Conservation (phyloP, 805 yeast species). For the Maudiozyma barnettii region DNA sequence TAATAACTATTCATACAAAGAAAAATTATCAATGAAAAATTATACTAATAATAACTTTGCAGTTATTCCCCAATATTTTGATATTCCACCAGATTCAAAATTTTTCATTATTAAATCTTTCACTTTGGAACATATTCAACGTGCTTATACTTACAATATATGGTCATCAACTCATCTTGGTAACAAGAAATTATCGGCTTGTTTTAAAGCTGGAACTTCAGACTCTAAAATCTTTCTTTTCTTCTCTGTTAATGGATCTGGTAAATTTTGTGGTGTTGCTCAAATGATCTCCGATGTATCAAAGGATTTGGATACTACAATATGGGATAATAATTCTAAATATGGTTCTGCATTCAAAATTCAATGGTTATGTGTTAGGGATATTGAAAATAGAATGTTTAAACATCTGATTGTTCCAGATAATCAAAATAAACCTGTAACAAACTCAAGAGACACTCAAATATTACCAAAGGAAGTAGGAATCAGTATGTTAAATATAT, state of each 20-base stretch:
- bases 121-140: constrained; percentile 38
- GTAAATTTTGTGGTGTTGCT: constrained; percentile 50
- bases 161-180: constrained; percentile 58
- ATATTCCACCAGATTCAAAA: constrained; percentile 13
- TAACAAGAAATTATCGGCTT: constrained; percentile 40
- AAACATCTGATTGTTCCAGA: constrained; percentile 37
- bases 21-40: too few species aligned
- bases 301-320: constrained; percentile 27
- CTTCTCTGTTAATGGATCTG: constrained; percentile 50
- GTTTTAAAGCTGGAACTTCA: constrained; percentile 22
- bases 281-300: constrained; percentile 36
- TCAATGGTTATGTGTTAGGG: constrained; percentile 43
- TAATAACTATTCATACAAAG: too few species aligned
- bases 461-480: constrained; percentile 44
- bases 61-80: not conserved
- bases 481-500: constrained; percentile 37
- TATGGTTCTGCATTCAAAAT: constrained; percentile 48
- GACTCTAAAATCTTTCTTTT: constrained; percentile 37
- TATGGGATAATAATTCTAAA: constrained; percentile 38
- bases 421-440: constrained; percentile 43
- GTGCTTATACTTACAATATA: constrained; percentile 39
- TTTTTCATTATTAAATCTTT: constrained; percentile 50
- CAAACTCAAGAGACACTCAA: constrained; percentile 55
- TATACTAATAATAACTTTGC: too few species aligned
- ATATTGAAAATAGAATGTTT: constrained; percentile 40